These are phyloP conservation scores for Aspergillus fumigatiaffinis DNA, from an alignment of 2,329 filamentous ascomycete species.

Conservation along the genomic window DNA sequence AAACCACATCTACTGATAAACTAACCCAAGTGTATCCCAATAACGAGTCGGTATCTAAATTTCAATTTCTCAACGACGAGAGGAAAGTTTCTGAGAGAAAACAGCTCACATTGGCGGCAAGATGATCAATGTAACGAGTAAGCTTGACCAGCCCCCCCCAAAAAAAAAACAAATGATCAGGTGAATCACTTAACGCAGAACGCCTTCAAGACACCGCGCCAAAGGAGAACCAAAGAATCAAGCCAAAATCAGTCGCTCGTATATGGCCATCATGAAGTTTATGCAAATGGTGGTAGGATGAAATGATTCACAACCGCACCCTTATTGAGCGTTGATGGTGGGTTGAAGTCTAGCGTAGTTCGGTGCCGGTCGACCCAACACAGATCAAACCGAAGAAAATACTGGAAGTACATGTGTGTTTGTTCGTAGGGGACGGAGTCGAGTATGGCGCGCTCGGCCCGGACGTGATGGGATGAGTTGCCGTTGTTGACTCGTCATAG, in stretches of 20 bases:
- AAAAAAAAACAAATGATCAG: neutral
- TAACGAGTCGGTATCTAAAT: neutral
- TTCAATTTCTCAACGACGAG: neutral
- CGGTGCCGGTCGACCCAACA: conserved; percentile 1
- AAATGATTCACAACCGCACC: neutral
- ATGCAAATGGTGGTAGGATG: neutral
- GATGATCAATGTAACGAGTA: neutral
- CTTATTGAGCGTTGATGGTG: neutral
- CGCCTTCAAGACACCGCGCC: neutral
- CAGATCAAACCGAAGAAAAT: conserved; percentile 27
- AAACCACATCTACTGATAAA: neutral
- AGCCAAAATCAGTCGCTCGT: neutral
- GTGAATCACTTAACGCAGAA: neutral
- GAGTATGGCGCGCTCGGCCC: conserved; percentile 20
- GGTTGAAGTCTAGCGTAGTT: neutral
- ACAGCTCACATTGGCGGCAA: neutral
- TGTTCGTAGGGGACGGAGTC: conserved; percentile 16
- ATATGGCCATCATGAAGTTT: neutral
- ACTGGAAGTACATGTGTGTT: conserved; percentile 22
- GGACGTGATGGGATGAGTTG: conserved; percentile 29
- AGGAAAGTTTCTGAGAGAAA: neutral
- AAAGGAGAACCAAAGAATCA: neutral
- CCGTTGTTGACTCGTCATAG: conserved; percentile 37
- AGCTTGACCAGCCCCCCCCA: neutral
- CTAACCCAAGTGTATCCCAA: neutral